Base-by-base conservation (phyloP, 2,329 filamentous ascomycete species). In the Ampelomyces quisqualis region DNA sequence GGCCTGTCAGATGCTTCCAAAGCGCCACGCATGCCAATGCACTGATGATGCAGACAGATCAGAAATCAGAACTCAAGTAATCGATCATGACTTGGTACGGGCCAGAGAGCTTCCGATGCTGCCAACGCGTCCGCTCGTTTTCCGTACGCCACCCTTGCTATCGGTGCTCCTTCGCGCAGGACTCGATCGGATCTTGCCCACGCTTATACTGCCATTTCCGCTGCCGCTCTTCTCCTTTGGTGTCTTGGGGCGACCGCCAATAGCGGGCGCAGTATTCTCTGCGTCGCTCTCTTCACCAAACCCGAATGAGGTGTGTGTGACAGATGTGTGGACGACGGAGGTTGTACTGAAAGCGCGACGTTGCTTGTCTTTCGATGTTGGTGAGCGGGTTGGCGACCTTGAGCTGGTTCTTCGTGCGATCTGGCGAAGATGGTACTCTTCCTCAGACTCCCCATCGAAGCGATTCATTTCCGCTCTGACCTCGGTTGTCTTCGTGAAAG, bases 361-460 rank as follows among this genome's bases (percentile, higher is more conserved):
- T 39, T 76, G 71, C 71, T 82, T 85, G 42, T 82, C 80, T 43
- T 73, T 79, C 22, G 62, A 58, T 14, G 63, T 59, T 0, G 77
- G 86, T 37, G 78, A 85, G 53, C 78, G 80, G 20, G 64, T 59
- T 3, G 77, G 86, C 39, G 78, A 85, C 51, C 78, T 80, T 14
- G 78, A 85, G 26, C 72, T 73, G 71, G 84, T 87, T 56, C 78
- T 84, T 58, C 76, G 51, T 79, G 67, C 60, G 20, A 75, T 60
- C 34, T 62, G 82, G 34, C 89, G 85, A 31, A 95, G 71, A 60
- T 90, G 85, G 57, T 81, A 80, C 64, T 95, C 89, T 60, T 95
- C 88, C 46, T 95, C 90, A 14, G 85, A 86, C 63, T 93, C 87
- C 32, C 72, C 62, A 64, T 69, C 74, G 29, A 77, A 78, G 6